Evolutionary conservation across 2,329 filamentous ascomycete species (phyloP).

Genomic region (Cercospora zeae-maydis): DNA sequence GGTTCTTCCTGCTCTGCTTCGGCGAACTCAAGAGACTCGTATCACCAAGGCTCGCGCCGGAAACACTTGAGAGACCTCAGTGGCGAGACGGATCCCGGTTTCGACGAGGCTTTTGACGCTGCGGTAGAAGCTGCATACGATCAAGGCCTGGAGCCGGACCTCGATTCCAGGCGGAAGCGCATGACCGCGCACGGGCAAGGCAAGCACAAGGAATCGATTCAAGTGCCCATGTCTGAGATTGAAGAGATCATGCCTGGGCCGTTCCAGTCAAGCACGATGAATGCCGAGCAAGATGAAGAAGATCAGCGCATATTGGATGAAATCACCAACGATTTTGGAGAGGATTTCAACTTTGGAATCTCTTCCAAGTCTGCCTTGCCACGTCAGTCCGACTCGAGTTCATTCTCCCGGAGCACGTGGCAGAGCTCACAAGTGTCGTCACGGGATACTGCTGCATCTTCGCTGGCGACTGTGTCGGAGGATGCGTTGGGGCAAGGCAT

Average conservation of each 20-base stretch:
- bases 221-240: constrained; percentile 26
- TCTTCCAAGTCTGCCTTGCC: constrained; percentile 66
- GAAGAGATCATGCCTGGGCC: constrained; percentile 23
- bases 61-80: constrained; percentile 67
- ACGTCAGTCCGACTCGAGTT: constrained; percentile 78
- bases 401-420: constrained; percentile 72
- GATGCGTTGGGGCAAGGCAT: constrained; percentile 59
- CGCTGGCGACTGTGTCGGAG: constrained; percentile 71
- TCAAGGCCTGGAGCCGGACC: constrained; percentile 76
- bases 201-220: constrained; percentile 24
- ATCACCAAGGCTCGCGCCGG: constrained; percentile 63
- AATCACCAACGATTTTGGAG: constrained; percentile 77
- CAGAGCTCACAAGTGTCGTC: constrained; percentile 62
- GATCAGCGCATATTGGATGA: constrained; percentile 66
- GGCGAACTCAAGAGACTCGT: constrained; percentile 65
- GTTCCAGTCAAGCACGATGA: constrained; percentile 12
- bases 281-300: constrained; percentile 39
- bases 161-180: constrained; percentile 43
- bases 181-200: constrained; percentile 20
- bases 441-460: constrained; percentile 63
- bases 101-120: constrained; percentile 89
- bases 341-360: constrained; percentile 70
- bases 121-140: constrained; percentile 96
- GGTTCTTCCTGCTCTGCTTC: constrained; percentile 74
- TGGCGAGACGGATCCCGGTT: constrained; percentile 78